Percentiles rank a stretch among this genome's conserved stretches.
Evolutionary conservation across 2,329 filamentous ascomycete genomes (phyloP).

Genomic region (Colletotrichum sp.): DNA sequence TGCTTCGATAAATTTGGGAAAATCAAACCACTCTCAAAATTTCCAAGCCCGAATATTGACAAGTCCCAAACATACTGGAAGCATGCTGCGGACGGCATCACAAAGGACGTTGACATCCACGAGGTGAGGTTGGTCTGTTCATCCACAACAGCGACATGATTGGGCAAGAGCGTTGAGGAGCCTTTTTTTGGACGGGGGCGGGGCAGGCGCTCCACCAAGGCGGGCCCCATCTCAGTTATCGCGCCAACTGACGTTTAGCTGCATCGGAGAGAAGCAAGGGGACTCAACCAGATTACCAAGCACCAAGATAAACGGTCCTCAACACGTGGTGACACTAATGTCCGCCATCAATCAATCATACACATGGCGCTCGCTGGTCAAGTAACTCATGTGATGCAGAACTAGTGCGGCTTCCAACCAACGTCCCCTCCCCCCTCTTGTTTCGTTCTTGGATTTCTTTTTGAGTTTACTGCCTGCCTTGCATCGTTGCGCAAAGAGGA

Average conservation of each 20-base stretch:
- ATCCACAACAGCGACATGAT: not conserved
- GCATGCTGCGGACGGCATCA: not conserved
- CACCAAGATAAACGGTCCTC: not conserved
- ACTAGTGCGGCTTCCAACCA: not conserved
- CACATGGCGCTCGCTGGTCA: not conserved
- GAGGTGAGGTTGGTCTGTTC: not conserved
- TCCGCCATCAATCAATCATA: not conserved
- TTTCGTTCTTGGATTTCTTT: not conserved
- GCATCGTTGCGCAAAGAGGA: not conserved
- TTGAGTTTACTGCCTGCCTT: not conserved
- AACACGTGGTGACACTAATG: not conserved
- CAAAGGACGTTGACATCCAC: not conserved
- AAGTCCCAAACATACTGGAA: not conserved
- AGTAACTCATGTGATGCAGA: not conserved
- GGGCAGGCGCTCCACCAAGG: not conserved
- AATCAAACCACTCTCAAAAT: not conserved
- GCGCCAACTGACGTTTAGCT: not conserved
- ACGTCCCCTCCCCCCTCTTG: not conserved
- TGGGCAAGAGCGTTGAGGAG: not conserved
- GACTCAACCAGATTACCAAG: constrained; percentile 13
- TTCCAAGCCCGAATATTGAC: not conserved
- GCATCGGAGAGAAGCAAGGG: not conserved
- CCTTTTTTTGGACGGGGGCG: not conserved
- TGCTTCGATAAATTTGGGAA: not conserved
- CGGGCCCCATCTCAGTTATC: not conserved